A percentile compares a stretch with the other conserved stretches of the same genome.
These are phyloP conservation scores for Podaxis sp. DNA, from an alignment of 768 basidiomycete genomes.

Conservation along the genomic window DNA sequence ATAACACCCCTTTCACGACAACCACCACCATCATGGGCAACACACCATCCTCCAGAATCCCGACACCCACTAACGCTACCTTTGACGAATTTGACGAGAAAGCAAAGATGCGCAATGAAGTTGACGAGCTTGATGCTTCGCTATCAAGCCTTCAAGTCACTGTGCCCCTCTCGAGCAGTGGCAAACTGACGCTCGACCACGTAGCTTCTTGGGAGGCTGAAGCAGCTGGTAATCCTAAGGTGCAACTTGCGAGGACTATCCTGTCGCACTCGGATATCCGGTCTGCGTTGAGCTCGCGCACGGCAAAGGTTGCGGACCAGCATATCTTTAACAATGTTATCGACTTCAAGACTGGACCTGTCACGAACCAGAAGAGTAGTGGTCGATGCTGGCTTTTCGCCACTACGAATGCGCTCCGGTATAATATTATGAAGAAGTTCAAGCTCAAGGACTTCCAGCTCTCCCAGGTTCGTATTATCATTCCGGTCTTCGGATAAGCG, in stretches of 20 bases:
- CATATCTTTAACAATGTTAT: conserved; percentile 83
- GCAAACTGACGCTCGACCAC: conserved; percentile 54
- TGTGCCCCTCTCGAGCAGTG: conserved; percentile 48
- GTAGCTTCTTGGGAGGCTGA: conserved; percentile 65
- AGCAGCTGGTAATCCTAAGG: conserved; percentile 52
- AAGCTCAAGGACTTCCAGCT: conserved; percentile 88
- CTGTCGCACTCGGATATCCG: conserved; percentile 66
- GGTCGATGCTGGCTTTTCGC: conserved; percentile 97
- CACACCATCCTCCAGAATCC: conserved; percentile 24
- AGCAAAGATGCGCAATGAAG: background rate
- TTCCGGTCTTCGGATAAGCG: background rate
- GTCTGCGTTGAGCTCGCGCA: conserved; percentile 57
- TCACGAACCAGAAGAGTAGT: conserved; percentile 84
- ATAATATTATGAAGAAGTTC: conserved; percentile 80
- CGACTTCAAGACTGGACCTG: conserved; percentile 76
- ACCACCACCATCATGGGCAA: conserved; percentile 25
- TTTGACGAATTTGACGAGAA: conserved; percentile 28
- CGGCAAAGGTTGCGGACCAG: conserved; percentile 54
- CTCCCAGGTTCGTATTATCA: conserved; percentile 56
- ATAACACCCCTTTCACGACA: background rate
- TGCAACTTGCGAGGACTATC: conserved; percentile 72
- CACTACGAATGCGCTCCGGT: conserved; percentile 81
- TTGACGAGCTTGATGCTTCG: conserved; percentile 22
- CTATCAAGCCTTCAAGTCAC: conserved; percentile 29
- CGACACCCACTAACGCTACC: conserved; percentile 18